Evolutionary conservation across 441 rosid species (phyloP).

Genomic region (Syzygium malaccense): DNA sequence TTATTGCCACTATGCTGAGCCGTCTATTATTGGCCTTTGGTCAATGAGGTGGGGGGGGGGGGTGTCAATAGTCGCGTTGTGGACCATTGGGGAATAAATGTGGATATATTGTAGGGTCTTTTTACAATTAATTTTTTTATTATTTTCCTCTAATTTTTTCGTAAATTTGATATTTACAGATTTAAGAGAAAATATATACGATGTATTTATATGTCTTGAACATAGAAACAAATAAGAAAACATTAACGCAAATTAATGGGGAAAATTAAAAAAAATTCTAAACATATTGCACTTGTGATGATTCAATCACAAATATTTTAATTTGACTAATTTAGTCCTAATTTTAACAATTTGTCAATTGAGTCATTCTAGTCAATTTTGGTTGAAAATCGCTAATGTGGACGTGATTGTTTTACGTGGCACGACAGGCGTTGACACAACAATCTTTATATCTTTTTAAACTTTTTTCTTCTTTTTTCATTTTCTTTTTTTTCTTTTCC

Average conservation of each 20-base stretch:
- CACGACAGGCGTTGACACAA: no score
- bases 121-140: neutral
- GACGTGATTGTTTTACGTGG: no score
- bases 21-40: neutral
- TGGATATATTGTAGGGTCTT: neutral
- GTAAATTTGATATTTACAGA: neutral
- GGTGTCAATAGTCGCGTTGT: neutral
- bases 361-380: no score
- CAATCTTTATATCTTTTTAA: no score
- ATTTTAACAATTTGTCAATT: no score
- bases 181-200: neutral
- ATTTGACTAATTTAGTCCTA: no score
- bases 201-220: neutral
- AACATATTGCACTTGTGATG: no score
- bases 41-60: neutral
- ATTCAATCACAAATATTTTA: no score
- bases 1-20: neutral
- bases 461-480: no score
- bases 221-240: neutral
- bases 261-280: no score
- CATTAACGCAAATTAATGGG: neutral
- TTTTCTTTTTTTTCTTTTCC: no score
- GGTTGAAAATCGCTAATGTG: no score
- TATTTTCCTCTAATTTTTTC: neutral
- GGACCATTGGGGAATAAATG: neutral